These are phyloP conservation scores for Aspergillus caelatus DNA, from an alignment of 2,329 filamentous ascomycete genomes.

Conservation along the genomic window DNA sequence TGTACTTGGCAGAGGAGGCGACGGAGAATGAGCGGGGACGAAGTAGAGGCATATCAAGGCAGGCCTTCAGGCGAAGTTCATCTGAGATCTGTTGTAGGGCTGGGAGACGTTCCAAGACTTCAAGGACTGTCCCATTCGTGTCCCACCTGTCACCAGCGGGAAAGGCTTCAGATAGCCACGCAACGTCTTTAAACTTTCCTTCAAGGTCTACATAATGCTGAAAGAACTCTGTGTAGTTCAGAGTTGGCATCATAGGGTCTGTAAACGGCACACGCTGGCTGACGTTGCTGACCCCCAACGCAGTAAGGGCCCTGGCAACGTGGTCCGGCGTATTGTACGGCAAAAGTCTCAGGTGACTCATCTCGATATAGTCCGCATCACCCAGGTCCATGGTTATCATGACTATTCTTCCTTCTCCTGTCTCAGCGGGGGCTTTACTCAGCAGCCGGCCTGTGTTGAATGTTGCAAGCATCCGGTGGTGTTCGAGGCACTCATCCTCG, in stretches of 20 bases:
- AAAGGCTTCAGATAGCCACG: neutral
- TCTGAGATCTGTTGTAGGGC: neutral
- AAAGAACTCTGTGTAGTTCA: neutral
- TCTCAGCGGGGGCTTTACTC: neutral
- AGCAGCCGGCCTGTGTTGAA: neutral
- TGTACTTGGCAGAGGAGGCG: neutral
- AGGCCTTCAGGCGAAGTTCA: neutral
- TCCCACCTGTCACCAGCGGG: neutral
- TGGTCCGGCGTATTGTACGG: neutral
- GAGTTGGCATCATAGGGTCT: neutral
- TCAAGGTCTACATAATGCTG: neutral
- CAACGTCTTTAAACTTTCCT: neutral
- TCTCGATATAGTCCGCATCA: neutral
- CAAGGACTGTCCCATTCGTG: neutral
- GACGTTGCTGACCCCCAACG: neutral
- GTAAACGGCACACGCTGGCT: neutral
- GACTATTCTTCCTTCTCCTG: neutral
- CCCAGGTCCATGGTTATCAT: constrained; percentile 1
- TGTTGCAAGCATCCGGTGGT: neutral
- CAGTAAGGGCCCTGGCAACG: neutral
- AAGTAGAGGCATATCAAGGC: constrained; percentile 1
- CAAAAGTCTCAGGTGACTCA: constrained; percentile 3
- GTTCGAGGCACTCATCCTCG: neutral
- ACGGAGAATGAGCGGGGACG: constrained; percentile 5
- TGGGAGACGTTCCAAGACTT: neutral